phyloP scores from a whole-genome alignment of 2,329 filamentous ascomycete species.

The Colletotrichum horii region DNA sequence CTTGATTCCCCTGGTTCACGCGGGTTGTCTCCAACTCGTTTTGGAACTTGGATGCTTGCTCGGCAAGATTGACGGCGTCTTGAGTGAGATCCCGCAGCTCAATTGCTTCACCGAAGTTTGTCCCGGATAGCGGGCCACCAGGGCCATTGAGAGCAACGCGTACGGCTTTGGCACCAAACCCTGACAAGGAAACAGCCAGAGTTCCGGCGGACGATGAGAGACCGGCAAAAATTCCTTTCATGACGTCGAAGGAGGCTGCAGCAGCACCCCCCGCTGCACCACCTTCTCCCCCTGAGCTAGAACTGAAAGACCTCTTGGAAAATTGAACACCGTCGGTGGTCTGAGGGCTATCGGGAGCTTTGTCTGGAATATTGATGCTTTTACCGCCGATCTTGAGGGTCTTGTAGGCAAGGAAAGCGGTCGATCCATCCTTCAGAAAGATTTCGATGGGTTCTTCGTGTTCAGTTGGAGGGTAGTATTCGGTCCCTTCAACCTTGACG shows the following conservation, averaged over 20 bases:
- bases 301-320: not conserved
- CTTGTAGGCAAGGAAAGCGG: not conserved
- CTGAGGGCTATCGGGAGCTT: not conserved
- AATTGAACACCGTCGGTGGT: not conserved
- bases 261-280: not conserved
- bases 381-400: not conserved
- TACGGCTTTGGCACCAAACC: not conserved
- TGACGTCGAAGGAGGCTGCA: not conserved
- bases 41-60: not conserved
- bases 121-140: not conserved
- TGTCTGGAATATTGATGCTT: not conserved
- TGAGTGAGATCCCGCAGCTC: not conserved
- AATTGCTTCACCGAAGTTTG: not conserved
- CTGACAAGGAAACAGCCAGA: not conserved
- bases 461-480: not conserved
- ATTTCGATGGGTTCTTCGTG: not conserved
- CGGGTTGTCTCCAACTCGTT: not conserved
- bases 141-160: not conserved
- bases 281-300: not conserved
- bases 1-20: not conserved
- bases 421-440: not conserved
- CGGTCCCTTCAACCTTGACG: not conserved
- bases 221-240: not conserved
- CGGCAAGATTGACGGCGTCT: not conserved
- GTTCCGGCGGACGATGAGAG: not conserved